Conservation (phyloP, 306 rosid species). For the Hippophae tibetana region DNA sequence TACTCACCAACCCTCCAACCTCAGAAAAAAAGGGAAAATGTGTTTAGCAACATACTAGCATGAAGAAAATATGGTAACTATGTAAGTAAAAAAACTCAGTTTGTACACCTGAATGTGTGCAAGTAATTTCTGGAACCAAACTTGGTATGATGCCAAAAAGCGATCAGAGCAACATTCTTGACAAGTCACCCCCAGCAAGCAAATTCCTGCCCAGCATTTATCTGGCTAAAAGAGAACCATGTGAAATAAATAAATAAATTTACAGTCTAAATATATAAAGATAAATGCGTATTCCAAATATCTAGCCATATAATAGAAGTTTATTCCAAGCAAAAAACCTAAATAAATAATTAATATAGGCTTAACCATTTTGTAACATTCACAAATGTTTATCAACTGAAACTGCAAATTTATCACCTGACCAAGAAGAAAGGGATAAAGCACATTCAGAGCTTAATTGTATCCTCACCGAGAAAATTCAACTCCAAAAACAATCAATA, state of each 20-base stretch:
- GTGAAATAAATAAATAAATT: slow-evolving; percentile 9
- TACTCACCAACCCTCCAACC: no score
- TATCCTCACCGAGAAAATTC: no score
- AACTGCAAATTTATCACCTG: neutral
- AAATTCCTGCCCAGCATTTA: slow-evolving; percentile 84
- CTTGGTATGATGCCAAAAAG: slow-evolving; percentile 48
- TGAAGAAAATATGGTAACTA: no score
- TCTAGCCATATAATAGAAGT: neutral
- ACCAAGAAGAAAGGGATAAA: neutral
- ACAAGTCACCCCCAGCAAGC: slow-evolving; percentile 74
- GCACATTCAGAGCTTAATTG: neutral
- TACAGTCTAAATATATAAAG: neutral
- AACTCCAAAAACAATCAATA: no score
- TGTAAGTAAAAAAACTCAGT: neutral
- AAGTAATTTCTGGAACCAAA: slow-evolving; percentile 61
- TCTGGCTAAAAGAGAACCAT: slow-evolving; percentile 55
- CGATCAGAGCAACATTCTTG: slow-evolving; percentile 65
- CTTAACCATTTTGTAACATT: no score
- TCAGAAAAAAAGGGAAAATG: no score
- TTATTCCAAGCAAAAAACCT: no score
- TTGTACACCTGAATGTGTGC: slow-evolving; percentile 56
- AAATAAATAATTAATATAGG: no score
- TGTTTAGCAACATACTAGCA: no score
- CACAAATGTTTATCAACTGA: no score
- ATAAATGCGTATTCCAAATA: slow-evolving; percentile 1